These are phyloP conservation scores for Cryptosporidium ryanae DNA, from an alignment of 169 alveolate genomes.

Conservation along the genomic window DNA sequence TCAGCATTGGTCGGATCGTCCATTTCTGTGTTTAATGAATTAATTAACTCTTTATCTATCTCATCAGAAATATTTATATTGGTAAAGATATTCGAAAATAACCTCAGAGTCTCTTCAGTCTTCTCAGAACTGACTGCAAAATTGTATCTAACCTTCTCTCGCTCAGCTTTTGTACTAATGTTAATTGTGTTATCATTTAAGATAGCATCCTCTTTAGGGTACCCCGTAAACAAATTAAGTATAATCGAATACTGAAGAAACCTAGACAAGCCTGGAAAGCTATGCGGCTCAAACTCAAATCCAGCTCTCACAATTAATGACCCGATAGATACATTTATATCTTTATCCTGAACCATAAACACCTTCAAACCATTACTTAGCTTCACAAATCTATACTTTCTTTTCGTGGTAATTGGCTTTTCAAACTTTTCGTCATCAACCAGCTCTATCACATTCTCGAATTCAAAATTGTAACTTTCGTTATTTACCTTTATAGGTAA, in stretches of 20 bases:
- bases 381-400: conserved; percentile 32
- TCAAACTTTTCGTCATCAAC: conserved; percentile 49
- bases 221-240: conserved; percentile 4
- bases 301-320: conserved; percentile 12
- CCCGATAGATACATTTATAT: conserved; percentile 4
- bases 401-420: conserved; percentile 11
- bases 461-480: too few relatives aligned
- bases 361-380: conserved; percentile 27
- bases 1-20: not conserved
- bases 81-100: conserved; percentile 30
- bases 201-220: not conserved
- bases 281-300: conserved; percentile 38
- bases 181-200: not conserved
- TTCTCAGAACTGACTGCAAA: conserved; percentile 4
- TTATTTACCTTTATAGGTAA: not conserved
- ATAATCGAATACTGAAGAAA: conserved; percentile 34
- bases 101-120: conserved; percentile 20
- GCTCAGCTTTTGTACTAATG: not conserved
- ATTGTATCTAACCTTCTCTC: not conserved
- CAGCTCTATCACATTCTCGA: not conserved
- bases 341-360: conserved; percentile 38
- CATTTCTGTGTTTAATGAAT: not conserved
- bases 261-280: conserved; percentile 29
- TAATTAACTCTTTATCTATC: not conserved
- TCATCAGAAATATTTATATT: conserved; percentile 4